Conservation (phyloP, 805 yeast genomes). For the Lachancea nothofagi region DNA sequence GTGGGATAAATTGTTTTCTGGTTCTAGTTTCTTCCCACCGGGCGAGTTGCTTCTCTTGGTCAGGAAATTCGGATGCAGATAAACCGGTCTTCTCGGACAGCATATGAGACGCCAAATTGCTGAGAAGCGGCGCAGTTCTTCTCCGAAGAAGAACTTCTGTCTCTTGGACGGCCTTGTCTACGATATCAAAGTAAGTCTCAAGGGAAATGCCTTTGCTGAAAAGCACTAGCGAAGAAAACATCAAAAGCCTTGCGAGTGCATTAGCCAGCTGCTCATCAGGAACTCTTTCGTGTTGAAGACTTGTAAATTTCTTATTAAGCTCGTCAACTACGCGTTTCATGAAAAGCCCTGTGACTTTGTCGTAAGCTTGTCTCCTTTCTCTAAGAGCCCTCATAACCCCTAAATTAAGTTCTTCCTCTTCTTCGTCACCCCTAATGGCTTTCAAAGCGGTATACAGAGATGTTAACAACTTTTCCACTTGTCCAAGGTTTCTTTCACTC, state of each 20-base stretch:
- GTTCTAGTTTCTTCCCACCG: conserved; percentile 19
- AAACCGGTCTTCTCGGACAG: background rate
- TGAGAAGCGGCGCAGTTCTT: conserved; percentile 7
- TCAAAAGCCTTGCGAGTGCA: conserved; percentile 37
- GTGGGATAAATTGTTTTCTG: conserved; percentile 12
- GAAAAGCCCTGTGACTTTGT: conserved; percentile 48
- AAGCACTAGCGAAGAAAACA: conserved; percentile 44
- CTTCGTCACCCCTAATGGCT: conserved; percentile 49
- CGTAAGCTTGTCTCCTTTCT: conserved; percentile 59
- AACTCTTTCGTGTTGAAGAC: conserved; percentile 30
- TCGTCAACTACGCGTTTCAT: conserved; percentile 41
- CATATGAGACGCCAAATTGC: background rate
- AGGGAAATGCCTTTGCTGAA: conserved; percentile 56
- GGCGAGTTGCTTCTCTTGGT: conserved; percentile 9
- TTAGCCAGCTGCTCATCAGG: conserved; percentile 29
- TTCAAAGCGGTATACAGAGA: conserved; percentile 59
- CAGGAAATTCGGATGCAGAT: background rate
- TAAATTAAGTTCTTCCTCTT: conserved; percentile 40
- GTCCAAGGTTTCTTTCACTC: conserved; percentile 39
- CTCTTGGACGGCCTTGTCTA: conserved; percentile 37
- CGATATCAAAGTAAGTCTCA: conserved; percentile 40
- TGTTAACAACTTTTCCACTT: conserved; percentile 51
- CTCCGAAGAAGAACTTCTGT: conserved; percentile 35
- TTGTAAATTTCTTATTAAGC: conserved; percentile 40
- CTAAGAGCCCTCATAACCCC: conserved; percentile 66